These are phyloP conservation scores for Jackrogersella minutella DNA, from an alignment of 495 filamentous ascomycete species.

Conservation along the genomic window DNA sequence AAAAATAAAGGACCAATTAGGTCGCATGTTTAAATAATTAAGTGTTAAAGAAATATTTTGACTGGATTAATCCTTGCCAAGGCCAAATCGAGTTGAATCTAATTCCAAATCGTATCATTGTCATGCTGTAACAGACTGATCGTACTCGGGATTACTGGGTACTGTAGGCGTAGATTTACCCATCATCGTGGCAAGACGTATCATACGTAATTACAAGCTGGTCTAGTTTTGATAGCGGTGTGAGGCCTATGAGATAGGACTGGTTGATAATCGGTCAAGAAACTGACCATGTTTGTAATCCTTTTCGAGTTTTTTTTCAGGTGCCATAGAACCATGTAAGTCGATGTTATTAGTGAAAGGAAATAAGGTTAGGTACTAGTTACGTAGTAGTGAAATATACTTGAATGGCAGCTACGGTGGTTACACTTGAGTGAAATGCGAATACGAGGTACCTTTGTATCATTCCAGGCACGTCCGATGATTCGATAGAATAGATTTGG, in stretches of 20 bases:
- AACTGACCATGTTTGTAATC: not conserved
- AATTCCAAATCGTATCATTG: conserved; percentile 40
- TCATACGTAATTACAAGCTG: conserved; percentile 22
- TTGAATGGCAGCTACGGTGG: too few species aligned
- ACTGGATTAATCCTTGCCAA: conserved; percentile 20
- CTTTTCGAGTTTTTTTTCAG: not conserved
- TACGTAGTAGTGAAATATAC: too few species aligned
- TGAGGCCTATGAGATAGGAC: conserved; percentile 15
- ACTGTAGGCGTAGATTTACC: conserved; percentile 2
- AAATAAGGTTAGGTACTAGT: not conserved
- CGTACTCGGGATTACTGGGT: conserved; percentile 9
- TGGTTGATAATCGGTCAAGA: conserved; percentile 10
- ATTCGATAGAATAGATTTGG: too few species aligned
- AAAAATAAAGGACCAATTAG: not conserved
- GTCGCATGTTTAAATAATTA: not conserved
- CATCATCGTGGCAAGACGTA: not conserved
- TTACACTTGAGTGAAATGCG: too few species aligned
- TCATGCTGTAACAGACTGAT: conserved; percentile 28
- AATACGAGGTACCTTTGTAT: conserved; percentile 40
- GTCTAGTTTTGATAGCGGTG: conserved; percentile 24
- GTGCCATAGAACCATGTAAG: too few species aligned
- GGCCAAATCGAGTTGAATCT: conserved; percentile 22
- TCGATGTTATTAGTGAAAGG: not conserved
- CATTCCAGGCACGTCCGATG: too few species aligned
- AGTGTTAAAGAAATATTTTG: conserved; percentile 12